Conservation (phyloP, 352 stramenopile species). For the Pythium brassicae region DNA sequence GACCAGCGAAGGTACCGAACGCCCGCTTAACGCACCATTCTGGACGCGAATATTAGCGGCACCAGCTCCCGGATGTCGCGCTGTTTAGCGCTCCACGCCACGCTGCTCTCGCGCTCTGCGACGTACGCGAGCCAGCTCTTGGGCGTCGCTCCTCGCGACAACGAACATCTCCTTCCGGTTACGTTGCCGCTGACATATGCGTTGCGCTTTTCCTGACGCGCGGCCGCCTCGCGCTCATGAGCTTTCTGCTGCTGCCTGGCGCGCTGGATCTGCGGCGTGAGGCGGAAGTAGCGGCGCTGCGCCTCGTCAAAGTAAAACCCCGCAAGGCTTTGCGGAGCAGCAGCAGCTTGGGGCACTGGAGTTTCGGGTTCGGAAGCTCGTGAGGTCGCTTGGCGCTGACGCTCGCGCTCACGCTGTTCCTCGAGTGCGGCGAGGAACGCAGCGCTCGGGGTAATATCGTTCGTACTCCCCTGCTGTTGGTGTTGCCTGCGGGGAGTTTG, state of each 20-base stretch:
- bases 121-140: constrained; percentile 25
- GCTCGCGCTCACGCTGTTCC: constrained; percentile 41
- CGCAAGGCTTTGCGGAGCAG: constrained; percentile 16
- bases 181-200: background rate
- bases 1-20: background rate
- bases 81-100: constrained; percentile 20
- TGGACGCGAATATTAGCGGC: constrained; percentile 19
- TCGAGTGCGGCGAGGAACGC: constrained; percentile 60
- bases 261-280: constrained; percentile 18
- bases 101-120: constrained; percentile 28
- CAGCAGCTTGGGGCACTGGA: background rate
- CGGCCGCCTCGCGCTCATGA: background rate
- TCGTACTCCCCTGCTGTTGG: background rate
- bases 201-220: background rate
- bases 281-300: constrained; percentile 47
- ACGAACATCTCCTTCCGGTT: background rate
- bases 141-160: background rate
- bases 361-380: background rate
- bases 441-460: constrained; percentile 14
- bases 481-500: background rate
- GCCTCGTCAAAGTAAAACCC: constrained; percentile 62
- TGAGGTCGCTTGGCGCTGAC: constrained; percentile 1
- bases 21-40: background rate
- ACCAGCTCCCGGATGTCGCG: constrained; percentile 23
- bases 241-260: constrained; percentile 6